Percentiles rank a stretch among this genome's conserved stretches.
These are phyloP conservation scores for Colletotrichum sublineola DNA, from an alignment of 2,329 filamentous ascomycete genomes.

Conservation along the genomic window DNA sequence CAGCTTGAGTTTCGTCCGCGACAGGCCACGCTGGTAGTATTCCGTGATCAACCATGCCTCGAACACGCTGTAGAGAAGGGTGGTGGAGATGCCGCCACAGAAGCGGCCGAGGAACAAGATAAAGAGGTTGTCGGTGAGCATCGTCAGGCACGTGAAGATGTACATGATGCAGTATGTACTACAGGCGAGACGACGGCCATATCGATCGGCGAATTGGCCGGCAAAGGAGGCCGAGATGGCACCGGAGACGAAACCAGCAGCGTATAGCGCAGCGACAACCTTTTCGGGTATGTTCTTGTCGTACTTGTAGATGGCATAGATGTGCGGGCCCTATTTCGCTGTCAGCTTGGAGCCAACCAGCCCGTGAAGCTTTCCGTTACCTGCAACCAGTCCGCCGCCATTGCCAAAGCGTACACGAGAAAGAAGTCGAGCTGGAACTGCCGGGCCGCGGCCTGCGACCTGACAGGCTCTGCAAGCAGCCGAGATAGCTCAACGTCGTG, in stretches of 20 bases:
- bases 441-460: conserved; percentile 33
- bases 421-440: conserved; percentile 46
- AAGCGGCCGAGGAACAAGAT: conserved; percentile 67
- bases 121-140: conserved; percentile 57
- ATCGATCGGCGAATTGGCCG: conserved; percentile 56
- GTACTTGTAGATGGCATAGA: conserved; percentile 66
- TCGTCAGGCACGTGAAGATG: conserved; percentile 64
- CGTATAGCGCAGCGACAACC: conserved; percentile 60
- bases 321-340: conserved; percentile 57
- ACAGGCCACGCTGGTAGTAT: conserved; percentile 62
- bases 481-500: conserved; percentile 32
- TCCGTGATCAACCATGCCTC: conserved; percentile 73
- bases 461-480: conserved; percentile 22
- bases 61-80: conserved; percentile 69
- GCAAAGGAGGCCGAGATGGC: conserved; percentile 59
- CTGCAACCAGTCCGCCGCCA: conserved; percentile 53
- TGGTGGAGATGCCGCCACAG: conserved; percentile 68
- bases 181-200: conserved; percentile 65
- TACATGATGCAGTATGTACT: conserved; percentile 67
- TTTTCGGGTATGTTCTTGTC: conserved; percentile 61
- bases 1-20: conserved; percentile 57
- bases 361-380: conserved; percentile 35
- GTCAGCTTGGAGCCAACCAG: conserved; percentile 9
- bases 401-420: conserved; percentile 49
- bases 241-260: conserved; percentile 62